Percentiles rank a stretch among this genome's conserved stretches.
These are phyloP conservation scores for Fusarium neocosmosporiellum DNA, from an alignment of 2,329 filamentous ascomycete genomes.

Conservation along the genomic window DNA sequence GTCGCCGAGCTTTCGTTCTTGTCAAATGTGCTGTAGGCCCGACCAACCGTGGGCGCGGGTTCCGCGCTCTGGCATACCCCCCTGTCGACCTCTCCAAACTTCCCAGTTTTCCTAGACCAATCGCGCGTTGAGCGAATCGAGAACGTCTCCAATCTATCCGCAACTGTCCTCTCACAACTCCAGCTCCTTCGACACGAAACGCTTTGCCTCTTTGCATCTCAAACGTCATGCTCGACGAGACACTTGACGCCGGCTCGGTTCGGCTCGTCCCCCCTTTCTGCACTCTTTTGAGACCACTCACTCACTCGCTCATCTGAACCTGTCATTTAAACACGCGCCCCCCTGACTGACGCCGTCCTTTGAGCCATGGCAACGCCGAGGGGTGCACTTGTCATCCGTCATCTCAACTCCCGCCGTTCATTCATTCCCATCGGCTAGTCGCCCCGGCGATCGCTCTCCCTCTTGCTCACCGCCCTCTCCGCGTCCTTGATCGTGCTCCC, in stretches of 20 bases:
- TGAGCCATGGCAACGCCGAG: constrained; percentile 22
- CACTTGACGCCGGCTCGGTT: constrained; percentile 14
- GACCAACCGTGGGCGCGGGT: constrained; percentile 9
- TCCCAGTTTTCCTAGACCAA: constrained; percentile 3
- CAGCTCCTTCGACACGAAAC: background rate
- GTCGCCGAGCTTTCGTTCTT: background rate
- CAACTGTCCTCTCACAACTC: constrained; percentile 9
- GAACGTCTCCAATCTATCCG: constrained; percentile 15
- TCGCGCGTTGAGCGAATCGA: constrained; percentile 5
- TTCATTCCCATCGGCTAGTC: constrained; percentile 16
- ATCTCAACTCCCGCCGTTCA: constrained; percentile 5
- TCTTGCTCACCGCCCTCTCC: constrained; percentile 18
- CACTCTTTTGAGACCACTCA: constrained; percentile 1
- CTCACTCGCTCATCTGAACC: background rate
- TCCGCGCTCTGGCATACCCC: background rate
- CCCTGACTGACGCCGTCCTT: background rate
- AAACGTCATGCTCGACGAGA: constrained; percentile 10
- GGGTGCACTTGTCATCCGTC: background rate
- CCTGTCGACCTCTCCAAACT: constrained; percentile 7
- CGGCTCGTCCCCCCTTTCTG: constrained; percentile 32
- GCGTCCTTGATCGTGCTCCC: constrained; percentile 12
- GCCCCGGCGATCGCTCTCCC: constrained; percentile 8
- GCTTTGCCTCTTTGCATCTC: constrained; percentile 3
- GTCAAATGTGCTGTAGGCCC: background rate
- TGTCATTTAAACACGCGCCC: constrained; percentile 15